Conservation (phyloP, 192 early-diverging fungal genomes). For the Umbelopsis ramanniana region DNA sequence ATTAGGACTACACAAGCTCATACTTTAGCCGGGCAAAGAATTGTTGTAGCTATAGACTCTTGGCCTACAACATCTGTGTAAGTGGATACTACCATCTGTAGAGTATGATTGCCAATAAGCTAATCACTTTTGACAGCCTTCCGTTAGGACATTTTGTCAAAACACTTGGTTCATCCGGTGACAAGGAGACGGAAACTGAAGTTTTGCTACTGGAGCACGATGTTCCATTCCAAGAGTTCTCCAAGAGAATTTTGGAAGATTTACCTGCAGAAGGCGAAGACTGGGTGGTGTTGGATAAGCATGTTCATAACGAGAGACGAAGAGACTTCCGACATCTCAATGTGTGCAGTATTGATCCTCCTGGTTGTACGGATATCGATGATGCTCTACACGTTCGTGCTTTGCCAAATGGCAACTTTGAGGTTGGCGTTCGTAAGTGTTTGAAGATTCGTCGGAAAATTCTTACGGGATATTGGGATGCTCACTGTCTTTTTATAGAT, state of each 20-base stretch:
- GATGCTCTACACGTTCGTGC: constrained; percentile 89
- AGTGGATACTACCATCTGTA: neutral
- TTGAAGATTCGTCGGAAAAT: neutral
- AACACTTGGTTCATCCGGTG: constrained; percentile 90
- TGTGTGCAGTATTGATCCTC: constrained; percentile 98
- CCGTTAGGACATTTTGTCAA: constrained; percentile 94
- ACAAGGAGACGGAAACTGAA: constrained; percentile 94
- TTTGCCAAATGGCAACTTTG: constrained; percentile 53
- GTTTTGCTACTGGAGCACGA: constrained; percentile 96
- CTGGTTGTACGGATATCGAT: constrained; percentile 98
- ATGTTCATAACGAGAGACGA: constrained; percentile 68
- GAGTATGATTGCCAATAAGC: neutral
- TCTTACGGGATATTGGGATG: neutral
- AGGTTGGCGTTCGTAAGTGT: constrained; percentile 65
- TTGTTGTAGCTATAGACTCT: constrained; percentile 91
- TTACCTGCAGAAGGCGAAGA: constrained; percentile 87
- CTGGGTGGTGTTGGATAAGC: constrained; percentile 79
- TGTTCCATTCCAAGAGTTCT: constrained; percentile 94
- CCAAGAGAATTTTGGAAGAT: constrained; percentile 78
- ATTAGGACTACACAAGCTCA: constrained; percentile 91
- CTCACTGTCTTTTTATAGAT: constrained; percentile 47
- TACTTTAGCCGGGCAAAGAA: constrained; percentile 76
- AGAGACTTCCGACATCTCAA: constrained; percentile 83
- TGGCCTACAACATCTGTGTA: constrained; percentile 84
- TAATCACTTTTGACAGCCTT: constrained; percentile 39